Evolutionary conservation across 1,284 basidiomycete genomes (phyloP).

Genomic region (Marasmius sp.): DNA sequence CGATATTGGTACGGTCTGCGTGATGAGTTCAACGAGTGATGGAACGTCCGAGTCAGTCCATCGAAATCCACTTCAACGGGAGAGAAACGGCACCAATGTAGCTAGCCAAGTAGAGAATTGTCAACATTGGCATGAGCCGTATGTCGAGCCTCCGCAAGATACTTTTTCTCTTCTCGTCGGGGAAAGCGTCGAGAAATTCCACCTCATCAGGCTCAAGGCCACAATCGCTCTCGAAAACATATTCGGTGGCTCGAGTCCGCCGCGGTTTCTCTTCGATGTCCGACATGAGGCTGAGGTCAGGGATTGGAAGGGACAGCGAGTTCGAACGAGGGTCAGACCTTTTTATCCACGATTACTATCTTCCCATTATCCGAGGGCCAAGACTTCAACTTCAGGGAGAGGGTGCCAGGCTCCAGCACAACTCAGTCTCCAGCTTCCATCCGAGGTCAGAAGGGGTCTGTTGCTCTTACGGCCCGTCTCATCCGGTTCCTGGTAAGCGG

Average conservation of each 20-base stretch:
- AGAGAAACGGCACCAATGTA: neutral
- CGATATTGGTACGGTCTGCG: neutral
- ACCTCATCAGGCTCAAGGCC: neutral
- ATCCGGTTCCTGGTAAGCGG: too few relatives aligned
- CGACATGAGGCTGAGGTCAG: neutral
- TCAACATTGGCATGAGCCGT: neutral
- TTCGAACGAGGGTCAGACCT: too few relatives aligned
- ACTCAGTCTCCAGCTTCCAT: too few relatives aligned
- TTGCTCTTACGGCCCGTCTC: too few relatives aligned
- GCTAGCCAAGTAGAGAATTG: neutral
- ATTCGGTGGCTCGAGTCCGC: neutral
- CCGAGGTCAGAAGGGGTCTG: too few relatives aligned
- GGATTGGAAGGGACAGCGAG: neutral
- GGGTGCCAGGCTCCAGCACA: too few relatives aligned
- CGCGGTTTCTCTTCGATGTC: neutral
- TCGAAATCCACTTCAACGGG: neutral
- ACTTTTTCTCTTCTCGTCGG: neutral
- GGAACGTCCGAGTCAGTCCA: neutral
- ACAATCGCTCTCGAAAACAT: neutral
- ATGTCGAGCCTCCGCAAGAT: neutral
- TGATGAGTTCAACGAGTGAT: neutral
- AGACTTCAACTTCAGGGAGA: too few relatives aligned
- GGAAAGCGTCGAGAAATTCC: neutral
- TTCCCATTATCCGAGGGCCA: too few relatives aligned
- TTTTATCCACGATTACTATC: too few relatives aligned